A percentile compares a stretch with the other conserved stretches of the same genome.
Evolutionary conservation across 2,329 filamentous ascomycete genomes (phyloP).

Genomic region (Aurifilum marmelostoma): DNA sequence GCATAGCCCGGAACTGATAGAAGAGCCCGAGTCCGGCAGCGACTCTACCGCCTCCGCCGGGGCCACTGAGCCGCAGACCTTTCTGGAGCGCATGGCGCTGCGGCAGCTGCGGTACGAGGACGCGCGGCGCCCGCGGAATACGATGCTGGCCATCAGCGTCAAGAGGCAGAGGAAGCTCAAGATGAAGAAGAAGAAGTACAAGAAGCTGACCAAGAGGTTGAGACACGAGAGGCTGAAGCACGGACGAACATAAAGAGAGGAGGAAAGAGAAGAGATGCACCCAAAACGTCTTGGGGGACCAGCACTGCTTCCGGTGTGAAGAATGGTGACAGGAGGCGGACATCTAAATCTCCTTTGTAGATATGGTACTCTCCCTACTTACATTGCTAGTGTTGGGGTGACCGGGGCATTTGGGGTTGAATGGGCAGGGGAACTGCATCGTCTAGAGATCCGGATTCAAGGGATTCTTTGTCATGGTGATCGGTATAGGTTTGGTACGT

Average conservation of each 20-base stretch:
- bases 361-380: background rate
- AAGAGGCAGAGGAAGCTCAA: slow-evolving; percentile 90
- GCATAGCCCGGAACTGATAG: slow-evolving; percentile 61
- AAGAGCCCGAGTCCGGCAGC: slow-evolving; percentile 45
- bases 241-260: slow-evolving; percentile 58
- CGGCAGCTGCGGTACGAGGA: slow-evolving; percentile 65
- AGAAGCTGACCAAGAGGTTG: slow-evolving; percentile 96
- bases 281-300: background rate
- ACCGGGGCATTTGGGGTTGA: background rate
- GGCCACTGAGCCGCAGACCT: slow-evolving; percentile 49
- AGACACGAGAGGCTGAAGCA: slow-evolving; percentile 86
- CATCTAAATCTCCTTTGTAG: background rate
- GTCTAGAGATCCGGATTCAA: slow-evolving; percentile 12
- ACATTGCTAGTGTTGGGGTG: background rate
- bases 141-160: slow-evolving; percentile 85
- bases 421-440: slow-evolving; percentile 15
- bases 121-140: slow-evolving; percentile 49
- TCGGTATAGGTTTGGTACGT: background rate
- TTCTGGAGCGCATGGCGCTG: slow-evolving; percentile 71
- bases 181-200: slow-evolving; percentile 99
- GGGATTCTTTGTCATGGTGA: slow-evolving; percentile 1
- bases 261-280: background rate
- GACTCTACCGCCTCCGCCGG: background rate
- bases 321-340: background rate
- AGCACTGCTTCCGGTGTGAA: background rate